Conservation (phyloP, 768 basidiomycete genomes). For the Psilocybe tampanensis region DNA sequence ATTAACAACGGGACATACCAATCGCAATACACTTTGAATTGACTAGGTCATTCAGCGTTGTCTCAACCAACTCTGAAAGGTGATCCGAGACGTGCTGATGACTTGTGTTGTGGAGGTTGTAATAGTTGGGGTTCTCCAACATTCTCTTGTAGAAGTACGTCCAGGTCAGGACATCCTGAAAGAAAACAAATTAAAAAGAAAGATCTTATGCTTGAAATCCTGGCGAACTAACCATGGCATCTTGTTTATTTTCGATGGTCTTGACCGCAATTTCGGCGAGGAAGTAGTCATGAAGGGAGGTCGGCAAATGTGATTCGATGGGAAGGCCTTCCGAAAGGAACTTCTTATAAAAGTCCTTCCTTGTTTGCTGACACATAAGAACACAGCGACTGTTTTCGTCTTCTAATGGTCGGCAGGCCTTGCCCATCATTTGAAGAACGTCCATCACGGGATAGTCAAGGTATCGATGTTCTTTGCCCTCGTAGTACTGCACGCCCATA, state of each 20-base stretch:
- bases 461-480: conserved; percentile 98
- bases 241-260: conserved; percentile 99
- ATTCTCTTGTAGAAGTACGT: conserved; percentile 97
- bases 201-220: neutral
- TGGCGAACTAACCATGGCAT: conserved; percentile 85
- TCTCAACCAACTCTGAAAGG: conserved; percentile 94
- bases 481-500: conserved; percentile 98
- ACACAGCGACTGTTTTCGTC: conserved; percentile 93
- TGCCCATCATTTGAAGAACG: conserved; percentile 98
- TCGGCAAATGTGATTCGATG: conserved; percentile 93
- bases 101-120: conserved; percentile 92
- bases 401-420: conserved; percentile 89
- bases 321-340: conserved; percentile 97
- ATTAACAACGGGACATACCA: conserved; percentile 44
- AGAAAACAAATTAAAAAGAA: conserved; percentile 3
- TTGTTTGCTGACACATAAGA: conserved; percentile 95
- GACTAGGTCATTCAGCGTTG: conserved; percentile 86
- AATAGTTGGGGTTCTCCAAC: conserved; percentile 97
- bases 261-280: conserved; percentile 97
- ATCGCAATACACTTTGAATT: conserved; percentile 95
- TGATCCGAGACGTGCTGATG: conserved; percentile 96
- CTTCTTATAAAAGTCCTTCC: conserved; percentile 99
- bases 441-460: conserved; percentile 99
- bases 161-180: conserved; percentile 95
- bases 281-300: conserved; percentile 96